Evolutionary conservation across 768 basidiomycete species (phyloP), one percentile per base, ranked within the genome.

Genomic region (Hydnomerulius pinastri): DNA sequence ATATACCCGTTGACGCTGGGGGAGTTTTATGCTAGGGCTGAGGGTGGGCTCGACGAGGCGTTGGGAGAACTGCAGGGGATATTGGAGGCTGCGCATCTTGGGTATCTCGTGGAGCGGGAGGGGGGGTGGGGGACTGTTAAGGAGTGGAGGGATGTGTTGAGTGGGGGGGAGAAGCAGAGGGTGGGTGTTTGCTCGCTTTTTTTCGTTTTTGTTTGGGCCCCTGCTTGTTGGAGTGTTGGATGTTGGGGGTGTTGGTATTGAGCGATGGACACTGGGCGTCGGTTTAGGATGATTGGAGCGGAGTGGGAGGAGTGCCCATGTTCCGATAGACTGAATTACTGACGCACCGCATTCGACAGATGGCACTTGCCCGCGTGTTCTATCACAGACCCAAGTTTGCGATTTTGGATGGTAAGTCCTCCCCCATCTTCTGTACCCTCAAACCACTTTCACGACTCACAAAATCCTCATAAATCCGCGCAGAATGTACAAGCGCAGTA

Each of bases 101-200:
- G 77, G 15, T 98, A 98, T 65, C 66, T 98, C 20, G 89, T 92
- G 2, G 79, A 79, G 38, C 72, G 96, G 23, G 96, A 97, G 66
- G 95, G 96, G 0, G 94, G 95, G 0, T 90, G 92, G 84, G 76
- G 75, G 52, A 87, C 92, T 23, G 73, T 87, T 62, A 98, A 97
- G 70, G 95, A 98, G 68, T 98, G 95, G 95, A 81, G 92, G 55
- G 92, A 97, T 70, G 92, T 98, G 38, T 72, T 96, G 61, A 94
- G 92, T 59, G 96, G 96, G 0, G 96, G 96, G 0, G 96, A 98
- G 79, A 98, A 97, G 71, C 96, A 98, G 69, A 71, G 95, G 62
- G 87, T 89, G 52, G 32, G 81, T 30, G n/a, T n/a, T n/a, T n/a
- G n/a, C n/a, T n/a, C n/a, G n/a, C n/a, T n/a, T n/a, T n/a, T n/a